Percentiles rank a stretch among this genome's conserved stretches.
phyloP scores from a whole-genome alignment of 371 early-diverging fungal genomes.

The Syncephalis plumigaleata region DNA sequence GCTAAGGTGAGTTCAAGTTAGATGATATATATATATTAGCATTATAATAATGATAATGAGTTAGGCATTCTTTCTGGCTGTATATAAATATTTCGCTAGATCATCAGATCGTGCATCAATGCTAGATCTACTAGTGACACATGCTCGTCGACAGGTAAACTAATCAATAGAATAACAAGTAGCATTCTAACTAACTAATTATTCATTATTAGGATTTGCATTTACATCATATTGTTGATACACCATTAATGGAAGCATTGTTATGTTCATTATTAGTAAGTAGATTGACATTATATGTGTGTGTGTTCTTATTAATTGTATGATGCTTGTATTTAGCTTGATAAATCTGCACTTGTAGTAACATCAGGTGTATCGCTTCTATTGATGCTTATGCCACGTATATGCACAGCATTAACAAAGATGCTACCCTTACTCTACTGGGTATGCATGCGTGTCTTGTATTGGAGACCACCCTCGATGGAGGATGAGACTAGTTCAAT shows the following conservation, averaged over 20 bases:
- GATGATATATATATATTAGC: background rate
- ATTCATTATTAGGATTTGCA: background rate
- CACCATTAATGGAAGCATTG: conserved; percentile 5
- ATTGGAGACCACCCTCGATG: conserved; percentile 36
- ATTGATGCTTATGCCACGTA: conserved; percentile 47
- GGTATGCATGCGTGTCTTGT: conserved; percentile 36
- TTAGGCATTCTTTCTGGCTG: conserved; percentile 5
- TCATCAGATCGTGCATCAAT: conserved; percentile 2
- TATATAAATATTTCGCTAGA: conserved; percentile 5
- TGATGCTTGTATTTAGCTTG: conserved; percentile 18
- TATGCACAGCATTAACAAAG: conserved; percentile 30
- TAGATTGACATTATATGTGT: background rate
- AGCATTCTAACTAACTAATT: too few relatives aligned
- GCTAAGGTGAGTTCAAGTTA: conserved; percentile 2
- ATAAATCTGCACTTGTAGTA: conserved; percentile 38
- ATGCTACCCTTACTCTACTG: conserved; percentile 34
- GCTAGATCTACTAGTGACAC: conserved; percentile 1
- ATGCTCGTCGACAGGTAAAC: conserved; percentile 3
- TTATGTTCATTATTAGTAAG: conserved; percentile 5
- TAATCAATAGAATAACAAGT: background rate
- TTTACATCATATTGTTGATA: conserved; percentile 6
- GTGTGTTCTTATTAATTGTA: background rate
- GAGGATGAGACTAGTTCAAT: conserved; percentile 7
- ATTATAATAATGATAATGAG: background rate
- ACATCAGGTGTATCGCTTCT: conserved; percentile 37